Evolutionary conservation across 768 basidiomycete species (phyloP).

Genomic region (Daedaleopsis nitida): DNA sequence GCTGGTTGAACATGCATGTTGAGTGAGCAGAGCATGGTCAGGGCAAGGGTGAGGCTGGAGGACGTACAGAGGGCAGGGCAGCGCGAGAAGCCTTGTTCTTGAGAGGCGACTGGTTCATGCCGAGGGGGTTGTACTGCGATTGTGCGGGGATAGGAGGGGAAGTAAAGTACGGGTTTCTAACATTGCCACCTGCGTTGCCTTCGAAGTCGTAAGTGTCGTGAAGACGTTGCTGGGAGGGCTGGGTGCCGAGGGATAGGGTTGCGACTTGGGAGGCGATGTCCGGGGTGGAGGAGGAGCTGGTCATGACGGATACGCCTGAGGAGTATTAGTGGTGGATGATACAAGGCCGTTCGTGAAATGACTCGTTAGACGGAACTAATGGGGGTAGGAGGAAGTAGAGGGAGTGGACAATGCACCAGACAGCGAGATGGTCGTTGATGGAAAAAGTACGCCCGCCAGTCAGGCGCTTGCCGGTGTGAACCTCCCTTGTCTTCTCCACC

Average conservation of each 20-base stretch:
- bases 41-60: slow-evolving; percentile 1
- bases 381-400: slow-evolving; percentile 23
- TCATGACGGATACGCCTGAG: slow-evolving; percentile 53
- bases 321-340: slow-evolving; percentile 17
- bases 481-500: slow-evolving; percentile 13
- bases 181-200: slow-evolving; percentile 48
- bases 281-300: slow-evolving; percentile 67
- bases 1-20: slow-evolving; percentile 46
- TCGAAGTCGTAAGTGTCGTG: slow-evolving; percentile 88
- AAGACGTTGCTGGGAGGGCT: slow-evolving; percentile 72
- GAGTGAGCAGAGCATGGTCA: slow-evolving; percentile 19
- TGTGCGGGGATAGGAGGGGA: slow-evolving; percentile 60
- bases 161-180: slow-evolving; percentile 65
- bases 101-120: slow-evolving; percentile 67
- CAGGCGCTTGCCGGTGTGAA: slow-evolving; percentile 22
- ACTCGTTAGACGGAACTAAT: slow-evolving; percentile 26
- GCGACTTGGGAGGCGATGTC: slow-evolving; percentile 61
- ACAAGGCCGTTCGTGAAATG: slow-evolving; percentile 26
- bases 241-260: slow-evolving; percentile 63
- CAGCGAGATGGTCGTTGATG: slow-evolving; percentile 34
- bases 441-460: slow-evolving; percentile 26
- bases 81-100: slow-evolving; percentile 74
- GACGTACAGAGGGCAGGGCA: slow-evolving; percentile 73
- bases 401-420: slow-evolving; percentile 23
- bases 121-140: slow-evolving; percentile 49